Conservation (phyloP, 164 flowering plant species). For the Santalum album region DNA sequence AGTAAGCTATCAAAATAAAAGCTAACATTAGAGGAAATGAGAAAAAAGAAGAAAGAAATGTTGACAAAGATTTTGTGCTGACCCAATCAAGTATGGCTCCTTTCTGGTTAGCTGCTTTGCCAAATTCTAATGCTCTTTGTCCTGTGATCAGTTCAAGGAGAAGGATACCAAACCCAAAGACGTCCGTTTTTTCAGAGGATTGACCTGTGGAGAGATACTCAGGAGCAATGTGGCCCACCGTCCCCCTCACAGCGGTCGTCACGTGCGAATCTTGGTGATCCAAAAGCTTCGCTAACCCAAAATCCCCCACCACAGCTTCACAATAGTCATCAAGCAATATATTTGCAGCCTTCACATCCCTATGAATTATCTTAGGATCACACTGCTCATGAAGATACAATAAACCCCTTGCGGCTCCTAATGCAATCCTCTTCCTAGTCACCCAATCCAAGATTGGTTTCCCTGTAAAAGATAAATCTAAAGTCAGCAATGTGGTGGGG, state of each 20-base stretch:
- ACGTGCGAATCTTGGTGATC: constrained; percentile 1
- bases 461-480: not conserved
- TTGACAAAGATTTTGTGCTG: not conserved
- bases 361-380: constrained; percentile 3
- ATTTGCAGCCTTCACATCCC: constrained; percentile 5
- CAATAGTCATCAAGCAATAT: constrained; percentile 4
- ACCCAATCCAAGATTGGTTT: constrained; percentile 1
- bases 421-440: constrained; percentile 1
- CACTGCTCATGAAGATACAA: constrained; percentile 3
- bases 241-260: constrained; percentile 1
- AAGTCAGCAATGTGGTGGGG: not conserved
- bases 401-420: constrained; percentile 1
- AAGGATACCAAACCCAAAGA: constrained; percentile 1
- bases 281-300: not conserved
- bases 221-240: constrained; percentile 1
- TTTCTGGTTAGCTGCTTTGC: constrained; percentile 1
- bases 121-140: constrained; percentile 2
- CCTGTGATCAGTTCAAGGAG: constrained; percentile 1
- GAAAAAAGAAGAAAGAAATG: no score
- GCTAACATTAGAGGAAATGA: not conserved
- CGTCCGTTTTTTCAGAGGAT: constrained; percentile 2
- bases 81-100: constrained; percentile 4
- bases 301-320: constrained; percentile 4
- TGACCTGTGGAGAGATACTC: constrained; percentile 4
- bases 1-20: not conserved